Base-by-base conservation (phyloP, 257 asterid species). In the Solanum pimpinellifolium region DNA sequence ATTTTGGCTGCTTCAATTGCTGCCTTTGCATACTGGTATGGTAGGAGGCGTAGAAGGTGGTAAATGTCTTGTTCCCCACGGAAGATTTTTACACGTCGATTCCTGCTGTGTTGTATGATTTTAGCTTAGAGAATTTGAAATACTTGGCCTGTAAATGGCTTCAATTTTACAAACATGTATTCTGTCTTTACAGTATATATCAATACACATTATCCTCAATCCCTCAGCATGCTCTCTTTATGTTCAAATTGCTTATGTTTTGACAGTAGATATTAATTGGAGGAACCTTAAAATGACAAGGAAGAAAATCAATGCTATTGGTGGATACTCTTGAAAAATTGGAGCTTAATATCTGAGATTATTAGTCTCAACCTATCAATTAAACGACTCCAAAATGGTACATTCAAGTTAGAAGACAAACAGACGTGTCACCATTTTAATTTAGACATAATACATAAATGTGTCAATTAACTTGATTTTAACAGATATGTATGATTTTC, bases 21-120 rank as follows among this genome's bases (percentile, higher is more conserved):
- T 6, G 98, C 93, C 27, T 92, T 96, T 68, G 98, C 97, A 9
- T 96, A 93, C 88, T 94, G 98, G 99, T 95, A 96, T 35, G 98
- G 98, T 27, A 90, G 90, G 89, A 93, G 88, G 92, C 94, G 98
- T 46, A 87, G 93, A 84, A 91, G 96, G 86, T 94, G 98, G 98
- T 96, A 91, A 93, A 82, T 16, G 27, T 12, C 49, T 69, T 80
- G 70, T 25, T 39, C 31, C 35, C 80, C 29, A 2, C 13, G 44
- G 62, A 31, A 5, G 39, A 69, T 46, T 29, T 47, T 33, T 86
- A 62, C 46, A 20, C 69, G 46, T 29, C 59, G 37, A 77, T 89
- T 66, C 86, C 85, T 56, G 86, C 7, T 62, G 12, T 89, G 90
- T 88, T 86, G 90, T 86, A 90, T 52, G 85, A 59, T 47, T 86